Conservation (phyloP, 2,329 filamentous ascomycete species). For the Exophiala viscosa region DNA sequence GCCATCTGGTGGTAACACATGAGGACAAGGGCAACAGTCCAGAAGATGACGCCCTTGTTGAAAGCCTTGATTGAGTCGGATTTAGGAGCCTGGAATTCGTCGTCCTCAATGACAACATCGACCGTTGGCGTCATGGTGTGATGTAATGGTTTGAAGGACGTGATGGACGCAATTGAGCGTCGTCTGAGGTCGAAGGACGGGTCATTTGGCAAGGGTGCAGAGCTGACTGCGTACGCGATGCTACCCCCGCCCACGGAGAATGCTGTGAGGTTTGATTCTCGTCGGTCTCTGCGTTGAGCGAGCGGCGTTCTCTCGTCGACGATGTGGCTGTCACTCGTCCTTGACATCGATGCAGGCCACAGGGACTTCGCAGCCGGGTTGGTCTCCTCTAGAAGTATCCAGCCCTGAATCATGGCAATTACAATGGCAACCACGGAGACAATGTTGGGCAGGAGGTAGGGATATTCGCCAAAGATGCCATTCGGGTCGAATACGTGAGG, state of each 20-base stretch:
- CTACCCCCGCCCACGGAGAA: background rate
- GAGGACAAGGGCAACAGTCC: constrained; percentile 41
- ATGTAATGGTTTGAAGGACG: constrained; percentile 7
- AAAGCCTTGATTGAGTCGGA: constrained; percentile 11
- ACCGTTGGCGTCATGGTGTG: background rate
- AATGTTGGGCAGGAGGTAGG: constrained; percentile 26
- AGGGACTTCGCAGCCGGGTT: constrained; percentile 10
- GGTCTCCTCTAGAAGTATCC: constrained; percentile 25
- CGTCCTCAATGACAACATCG: constrained; percentile 10
- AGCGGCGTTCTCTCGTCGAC: constrained; percentile 20
- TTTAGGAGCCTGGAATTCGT: background rate
- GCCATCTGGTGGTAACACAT: constrained; percentile 49
- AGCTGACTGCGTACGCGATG: constrained; percentile 7
- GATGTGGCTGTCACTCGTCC: background rate
- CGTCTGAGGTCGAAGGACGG: constrained; percentile 21
- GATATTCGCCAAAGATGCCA: constrained; percentile 25
- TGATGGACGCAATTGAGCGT: constrained; percentile 16
- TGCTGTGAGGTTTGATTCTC: background rate
- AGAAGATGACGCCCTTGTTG: constrained; percentile 36
- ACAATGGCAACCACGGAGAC: constrained; percentile 18
- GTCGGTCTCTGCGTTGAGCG: background rate
- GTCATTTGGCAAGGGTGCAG: constrained; percentile 13
- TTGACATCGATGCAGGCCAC: background rate
- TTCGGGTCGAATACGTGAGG: constrained; percentile 18
- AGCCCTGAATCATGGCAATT: constrained; percentile 22